Evolutionary conservation across 768 basidiomycete species (phyloP), one percentile per base, ranked within the genome.

Genomic region (Naganishia vishniacii): DNA sequence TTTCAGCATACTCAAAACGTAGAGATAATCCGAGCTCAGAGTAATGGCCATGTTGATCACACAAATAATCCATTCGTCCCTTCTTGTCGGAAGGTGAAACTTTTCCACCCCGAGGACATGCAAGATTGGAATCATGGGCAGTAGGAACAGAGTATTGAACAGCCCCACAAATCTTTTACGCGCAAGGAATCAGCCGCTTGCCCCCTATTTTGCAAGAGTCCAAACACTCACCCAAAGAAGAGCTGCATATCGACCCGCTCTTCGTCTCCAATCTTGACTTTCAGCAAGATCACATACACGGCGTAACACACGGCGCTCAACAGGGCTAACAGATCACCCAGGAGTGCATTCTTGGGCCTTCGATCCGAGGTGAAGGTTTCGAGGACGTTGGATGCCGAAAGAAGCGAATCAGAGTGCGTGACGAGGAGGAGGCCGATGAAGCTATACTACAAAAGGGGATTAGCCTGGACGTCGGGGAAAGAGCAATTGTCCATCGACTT

Each of bases 241-340:
- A 93, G 81, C 68, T 91, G 88, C 91, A 93, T 92, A 74, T 93
- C 86, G 69, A 92, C 83, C 60, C 90, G 83, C 4, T 87, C 87
- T 72, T 93, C 90, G 37, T 82, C 81, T 46, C 83, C 84, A 59
- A 95, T 88, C 62, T 84, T 84, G 47, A 92, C 87, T 77, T 97
- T 98, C 71, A 98, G 82, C 51, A 94, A 81, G 67, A 87, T 86
- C 46, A 92, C 86, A 77, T 98, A 98, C 48, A 88, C 75, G 0
- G 91, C 88, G 74, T 95, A 97, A 74, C 88, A 88, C 5, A 90
- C 68, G 0, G 93, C 91, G 6, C 89, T 89, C n/a, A 90, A 71
- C 31, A 97, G 80, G 0, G 93, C 91, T 4, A 97, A 82, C 40
- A 81, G 69, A 74, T 99, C 94, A 26, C 95, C 95, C 3, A 88